Conservation (phyloP, 352 stramenopile genomes). For the Halophytophthora batemanensis region DNA sequence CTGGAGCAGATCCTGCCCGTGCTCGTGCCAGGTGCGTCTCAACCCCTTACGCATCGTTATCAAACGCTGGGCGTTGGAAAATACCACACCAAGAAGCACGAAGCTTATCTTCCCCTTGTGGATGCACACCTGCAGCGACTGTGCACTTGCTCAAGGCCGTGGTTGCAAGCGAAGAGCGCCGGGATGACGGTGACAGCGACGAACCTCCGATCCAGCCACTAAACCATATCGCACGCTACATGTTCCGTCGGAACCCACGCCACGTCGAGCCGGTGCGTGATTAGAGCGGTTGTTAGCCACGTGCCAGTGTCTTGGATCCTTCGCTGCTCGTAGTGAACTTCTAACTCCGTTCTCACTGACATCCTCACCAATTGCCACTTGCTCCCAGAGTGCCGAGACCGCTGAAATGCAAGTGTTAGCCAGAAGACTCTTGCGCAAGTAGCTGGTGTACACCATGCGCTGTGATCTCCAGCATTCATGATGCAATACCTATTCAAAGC, state of each 20-base stretch:
- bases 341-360: background rate
- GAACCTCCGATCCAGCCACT: constrained; percentile 46
- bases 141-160: constrained; percentile 55
- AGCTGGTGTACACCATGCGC: background rate
- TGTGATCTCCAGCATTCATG: no score
- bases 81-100: no score
- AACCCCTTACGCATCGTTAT: no score
- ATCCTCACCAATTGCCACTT: background rate
- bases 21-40: constrained; percentile 43
- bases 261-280: constrained; percentile 43
- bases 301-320: no score
- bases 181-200: constrained; percentile 36
- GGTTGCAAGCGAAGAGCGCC: constrained; percentile 33
- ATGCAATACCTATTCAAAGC: background rate
- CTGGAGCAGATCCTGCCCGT: constrained; percentile 55
- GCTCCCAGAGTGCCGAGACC: constrained; percentile 26
- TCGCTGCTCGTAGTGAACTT: no score
- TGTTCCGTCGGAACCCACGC: constrained; percentile 64
- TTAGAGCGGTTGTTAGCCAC: background rate
- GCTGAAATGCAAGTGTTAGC: constrained; percentile 33
- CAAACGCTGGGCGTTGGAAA: background rate
- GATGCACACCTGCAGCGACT: constrained; percentile 25
- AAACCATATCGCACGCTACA: constrained; percentile 62
- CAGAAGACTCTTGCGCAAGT: constrained; percentile 36
- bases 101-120: background rate